Percentiles rank a stretch among this genome's conserved stretches.
Evolutionary conservation across 768 basidiomycete species (phyloP).

Genomic region (Rubroboletus pulcherrimus): DNA sequence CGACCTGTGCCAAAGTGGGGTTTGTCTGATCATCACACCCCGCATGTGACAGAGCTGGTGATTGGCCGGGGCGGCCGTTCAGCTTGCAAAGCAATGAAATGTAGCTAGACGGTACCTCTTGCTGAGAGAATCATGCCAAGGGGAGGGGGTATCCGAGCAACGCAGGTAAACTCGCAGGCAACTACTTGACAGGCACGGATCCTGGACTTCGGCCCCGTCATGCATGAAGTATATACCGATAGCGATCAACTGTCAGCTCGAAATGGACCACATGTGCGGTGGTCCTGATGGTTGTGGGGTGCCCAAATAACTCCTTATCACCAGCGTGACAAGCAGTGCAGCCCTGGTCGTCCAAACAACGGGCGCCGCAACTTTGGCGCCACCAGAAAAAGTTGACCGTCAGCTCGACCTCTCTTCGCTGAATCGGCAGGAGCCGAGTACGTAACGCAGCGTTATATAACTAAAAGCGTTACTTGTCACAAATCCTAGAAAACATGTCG

Average conservation of each 20-base stretch:
- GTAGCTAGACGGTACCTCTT: neutral
- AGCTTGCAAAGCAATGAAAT: neutral
- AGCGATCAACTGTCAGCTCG: neutral
- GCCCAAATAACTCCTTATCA: neutral
- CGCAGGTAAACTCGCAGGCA: neutral
- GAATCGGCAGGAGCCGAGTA: too few relatives aligned
- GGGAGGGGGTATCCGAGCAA: neutral
- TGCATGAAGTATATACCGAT: neutral
- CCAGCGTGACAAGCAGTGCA: too few relatives aligned
- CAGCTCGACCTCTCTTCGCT: too few relatives aligned
- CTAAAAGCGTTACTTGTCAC: neutral
- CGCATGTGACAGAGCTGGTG: neutral
- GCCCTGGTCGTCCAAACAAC: neutral
- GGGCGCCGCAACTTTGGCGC: neutral
- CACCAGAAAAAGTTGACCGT: neutral
- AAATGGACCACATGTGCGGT: neutral
- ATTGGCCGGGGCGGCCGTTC: neutral
- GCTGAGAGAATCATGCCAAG: conserved; percentile 2
- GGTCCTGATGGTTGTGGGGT: neutral
- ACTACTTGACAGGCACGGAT: neutral
- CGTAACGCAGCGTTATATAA: too few relatives aligned
- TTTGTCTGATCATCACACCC: neutral
- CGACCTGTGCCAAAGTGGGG: neutral
- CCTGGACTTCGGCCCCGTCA: conserved; percentile 1
- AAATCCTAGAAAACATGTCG: neutral